Evolutionary conservation across 2,329 filamentous ascomycete species (phyloP).

Genomic region (Dendrostoma leiphaemia): DNA sequence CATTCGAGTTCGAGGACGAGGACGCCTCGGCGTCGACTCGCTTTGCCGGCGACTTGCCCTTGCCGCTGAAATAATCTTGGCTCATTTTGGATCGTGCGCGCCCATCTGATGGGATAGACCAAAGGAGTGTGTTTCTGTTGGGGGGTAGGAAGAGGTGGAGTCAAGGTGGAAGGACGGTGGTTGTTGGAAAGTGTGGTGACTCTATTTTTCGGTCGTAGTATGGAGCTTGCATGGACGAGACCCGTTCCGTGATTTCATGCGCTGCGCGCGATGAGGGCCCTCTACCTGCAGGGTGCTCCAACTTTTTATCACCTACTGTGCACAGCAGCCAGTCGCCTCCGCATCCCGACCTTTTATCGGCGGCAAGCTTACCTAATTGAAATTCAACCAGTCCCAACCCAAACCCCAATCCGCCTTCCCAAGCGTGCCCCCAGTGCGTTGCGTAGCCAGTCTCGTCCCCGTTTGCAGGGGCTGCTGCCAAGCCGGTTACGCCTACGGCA

Average conservation of each 20-base stretch:
- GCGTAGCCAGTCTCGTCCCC: background rate
- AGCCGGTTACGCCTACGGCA: background rate
- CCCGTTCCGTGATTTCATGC: background rate
- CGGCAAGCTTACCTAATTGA: background rate
- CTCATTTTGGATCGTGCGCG: slow-evolving; percentile 46
- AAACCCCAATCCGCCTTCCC: no score
- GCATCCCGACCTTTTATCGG: background rate
- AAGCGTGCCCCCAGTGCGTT: background rate
- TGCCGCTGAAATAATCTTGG: slow-evolving; percentile 56
- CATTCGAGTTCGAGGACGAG: slow-evolving; percentile 14
- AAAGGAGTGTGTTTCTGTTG: background rate
- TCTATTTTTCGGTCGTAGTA: slow-evolving; percentile 13
- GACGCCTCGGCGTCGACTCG: slow-evolving; percentile 18
- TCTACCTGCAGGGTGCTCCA: background rate
- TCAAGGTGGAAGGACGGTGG: background rate
- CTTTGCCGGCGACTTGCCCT: slow-evolving; percentile 47
- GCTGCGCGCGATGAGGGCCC: background rate
- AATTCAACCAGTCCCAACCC: background rate
- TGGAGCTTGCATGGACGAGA: background rate
- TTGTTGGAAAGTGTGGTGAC: slow-evolving; percentile 8
- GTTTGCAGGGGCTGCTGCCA: background rate
- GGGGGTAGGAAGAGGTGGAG: background rate
- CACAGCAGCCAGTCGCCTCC: background rate
- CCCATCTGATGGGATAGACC: slow-evolving; percentile 17
- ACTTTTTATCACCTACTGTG: background rate